These are phyloP conservation scores for Malus fusca DNA, from an alignment of 306 rosid genomes.

Conservation along the genomic window DNA sequence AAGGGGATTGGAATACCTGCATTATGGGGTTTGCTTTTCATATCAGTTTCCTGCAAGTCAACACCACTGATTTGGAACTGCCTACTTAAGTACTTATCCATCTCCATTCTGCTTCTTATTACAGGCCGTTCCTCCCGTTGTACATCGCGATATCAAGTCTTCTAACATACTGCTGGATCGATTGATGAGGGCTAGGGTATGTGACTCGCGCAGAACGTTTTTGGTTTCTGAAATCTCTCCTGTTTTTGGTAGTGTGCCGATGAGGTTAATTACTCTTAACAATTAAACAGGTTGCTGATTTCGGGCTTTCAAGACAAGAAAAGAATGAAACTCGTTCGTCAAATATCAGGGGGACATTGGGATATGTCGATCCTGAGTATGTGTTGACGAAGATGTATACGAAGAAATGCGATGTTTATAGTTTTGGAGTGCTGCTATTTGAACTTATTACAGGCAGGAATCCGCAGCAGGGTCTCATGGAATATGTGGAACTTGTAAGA, in stretches of 20 bases:
- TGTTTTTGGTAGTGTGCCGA: not conserved
- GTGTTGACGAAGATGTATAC: conserved; percentile 17
- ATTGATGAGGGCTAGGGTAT: conserved; percentile 1
- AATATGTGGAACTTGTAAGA: conserved; percentile 11
- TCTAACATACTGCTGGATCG: conserved; percentile 8
- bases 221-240: no score
- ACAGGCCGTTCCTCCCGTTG: conserved; percentile 11
- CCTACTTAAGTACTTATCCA: not conserved
- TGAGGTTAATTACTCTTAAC: no score
- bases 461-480: conserved; percentile 15
- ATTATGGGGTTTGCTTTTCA: not conserved
- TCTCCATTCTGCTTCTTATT: not conserved
- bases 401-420: conserved; percentile 50
- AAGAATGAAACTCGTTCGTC: not conserved
- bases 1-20: conserved; percentile 11
- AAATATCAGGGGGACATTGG: conserved; percentile 5
- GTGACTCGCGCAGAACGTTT: not conserved
- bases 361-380: conserved; percentile 10
- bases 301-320: conserved; percentile 10
- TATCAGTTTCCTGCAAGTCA: not conserved
- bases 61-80: not conserved
- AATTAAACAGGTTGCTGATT: conserved; percentile 6
- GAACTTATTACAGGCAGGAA: conserved; percentile 20
- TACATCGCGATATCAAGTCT: conserved; percentile 14
- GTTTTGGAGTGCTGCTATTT: conserved; percentile 50